Evolutionary conservation across 2,329 filamentous ascomycete species (phyloP).

Genomic region (Ceratocystis diversiconidia): DNA sequence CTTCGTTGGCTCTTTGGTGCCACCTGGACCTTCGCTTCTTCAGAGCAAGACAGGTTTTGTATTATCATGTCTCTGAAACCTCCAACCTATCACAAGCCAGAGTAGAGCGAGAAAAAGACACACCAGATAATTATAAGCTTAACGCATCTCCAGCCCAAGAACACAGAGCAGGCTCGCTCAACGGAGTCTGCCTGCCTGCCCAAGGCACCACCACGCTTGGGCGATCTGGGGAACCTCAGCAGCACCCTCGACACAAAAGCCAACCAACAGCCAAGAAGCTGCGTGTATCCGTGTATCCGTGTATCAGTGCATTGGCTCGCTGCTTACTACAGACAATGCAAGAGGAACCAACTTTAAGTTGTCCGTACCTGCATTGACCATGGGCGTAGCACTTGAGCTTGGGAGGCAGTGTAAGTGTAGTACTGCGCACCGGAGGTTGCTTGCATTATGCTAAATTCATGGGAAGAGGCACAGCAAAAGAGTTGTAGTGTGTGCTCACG

Average conservation of each 20-base stretch:
- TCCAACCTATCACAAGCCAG: neutral
- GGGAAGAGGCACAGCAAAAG: slow-evolving; percentile 1
- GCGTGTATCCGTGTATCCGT: neutral
- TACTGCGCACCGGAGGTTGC: neutral
- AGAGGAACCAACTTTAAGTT: slow-evolving; percentile 1
- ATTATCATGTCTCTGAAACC: neutral
- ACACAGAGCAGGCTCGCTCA: neutral
- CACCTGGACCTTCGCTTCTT: neutral
- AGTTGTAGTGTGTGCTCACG: neutral
- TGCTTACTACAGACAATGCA: neutral
- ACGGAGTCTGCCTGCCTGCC: neutral
- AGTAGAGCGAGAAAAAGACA: neutral
- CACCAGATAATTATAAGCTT: neutral
- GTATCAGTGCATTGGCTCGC: neutral
- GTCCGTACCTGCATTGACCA: slow-evolving; percentile 1
- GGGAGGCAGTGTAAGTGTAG: slow-evolving; percentile 1
- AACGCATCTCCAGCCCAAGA: neutral
- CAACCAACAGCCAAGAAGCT: neutral
- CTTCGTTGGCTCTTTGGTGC: neutral
- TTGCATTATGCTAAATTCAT: neutral
- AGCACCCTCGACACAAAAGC: too few relatives aligned
- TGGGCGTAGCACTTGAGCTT: neutral
- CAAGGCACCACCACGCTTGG: neutral
- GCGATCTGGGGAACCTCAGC: neutral
- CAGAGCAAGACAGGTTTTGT: neutral